phyloP scores from a whole-genome alignment of 192 early-diverging fungal species.

The Anaeromyces robustus region DNA sequence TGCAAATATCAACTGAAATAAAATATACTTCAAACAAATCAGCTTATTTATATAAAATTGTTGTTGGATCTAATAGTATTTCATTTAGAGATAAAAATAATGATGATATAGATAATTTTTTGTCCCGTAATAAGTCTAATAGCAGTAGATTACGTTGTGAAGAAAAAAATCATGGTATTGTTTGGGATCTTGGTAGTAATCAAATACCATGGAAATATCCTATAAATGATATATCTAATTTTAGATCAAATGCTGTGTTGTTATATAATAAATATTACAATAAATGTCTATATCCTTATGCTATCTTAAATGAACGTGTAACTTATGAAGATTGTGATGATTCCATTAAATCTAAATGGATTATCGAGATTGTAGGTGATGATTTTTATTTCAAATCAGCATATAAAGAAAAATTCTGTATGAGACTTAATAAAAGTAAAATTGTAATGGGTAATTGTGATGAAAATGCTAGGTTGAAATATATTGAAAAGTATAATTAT shows the following conservation, averaged over 20 bases:
- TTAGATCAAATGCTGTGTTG: background rate
- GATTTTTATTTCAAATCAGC: background rate
- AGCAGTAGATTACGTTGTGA: too few relatives aligned
- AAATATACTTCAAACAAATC: background rate
- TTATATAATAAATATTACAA: background rate
- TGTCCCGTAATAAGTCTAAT: too few relatives aligned
- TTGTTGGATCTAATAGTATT: background rate
- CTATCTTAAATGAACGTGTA: background rate
- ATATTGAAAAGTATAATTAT: background rate
- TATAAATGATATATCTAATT: background rate
- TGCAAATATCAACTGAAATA: too few relatives aligned
- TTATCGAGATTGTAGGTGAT: background rate
- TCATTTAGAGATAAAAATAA: background rate
- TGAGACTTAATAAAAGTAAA: background rate
- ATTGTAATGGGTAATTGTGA: background rate
- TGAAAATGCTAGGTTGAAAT: background rate
- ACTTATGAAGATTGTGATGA: background rate
- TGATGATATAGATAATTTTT: background rate
- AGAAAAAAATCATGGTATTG: too few relatives aligned
- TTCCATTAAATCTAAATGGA: background rate
- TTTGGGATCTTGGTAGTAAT: background rate
- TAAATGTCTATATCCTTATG: background rate
- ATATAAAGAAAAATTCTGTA: background rate
- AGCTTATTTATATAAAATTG: background rate
- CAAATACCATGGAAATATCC: background rate